These are phyloP conservation scores for Harrya chromipes DNA, from an alignment of 768 basidiomycete species.

Conservation along the genomic window DNA sequence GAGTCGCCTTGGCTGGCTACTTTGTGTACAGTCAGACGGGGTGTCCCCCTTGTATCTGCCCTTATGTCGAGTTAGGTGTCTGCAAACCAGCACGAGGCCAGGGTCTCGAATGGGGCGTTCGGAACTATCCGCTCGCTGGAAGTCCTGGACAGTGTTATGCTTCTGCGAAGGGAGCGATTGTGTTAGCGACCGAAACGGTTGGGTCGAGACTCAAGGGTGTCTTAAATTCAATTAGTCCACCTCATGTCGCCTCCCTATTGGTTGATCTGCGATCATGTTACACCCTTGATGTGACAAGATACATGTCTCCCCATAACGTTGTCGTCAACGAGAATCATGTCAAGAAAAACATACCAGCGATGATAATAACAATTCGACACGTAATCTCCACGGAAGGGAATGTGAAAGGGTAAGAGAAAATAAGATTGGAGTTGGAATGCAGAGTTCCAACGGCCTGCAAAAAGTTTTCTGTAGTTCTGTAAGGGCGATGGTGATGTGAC, in stretches of 20 bases:
- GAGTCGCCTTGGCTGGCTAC: slow-evolving; percentile 2
- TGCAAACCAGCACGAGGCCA: not conserved
- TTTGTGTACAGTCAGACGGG: slow-evolving; percentile 10
- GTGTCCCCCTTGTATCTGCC: slow-evolving; percentile 13
- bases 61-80: not conserved
- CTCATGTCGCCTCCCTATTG: not conserved
- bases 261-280: not conserved
- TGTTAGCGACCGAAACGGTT: too few species aligned
- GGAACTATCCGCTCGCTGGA: too few species aligned
- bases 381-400: slow-evolving; percentile 5
- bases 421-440: slow-evolving; percentile 9
- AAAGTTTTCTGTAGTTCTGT: not conserved
- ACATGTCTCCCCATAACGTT: slow-evolving; percentile 1
- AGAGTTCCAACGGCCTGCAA: slow-evolving; percentile 12
- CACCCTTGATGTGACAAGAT: not conserved
- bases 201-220: not conserved
- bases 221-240: slow-evolving; percentile 13
- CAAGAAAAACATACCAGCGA: slow-evolving; percentile 9
- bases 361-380: slow-evolving; percentile 1
- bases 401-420: not conserved
- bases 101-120: too few species aligned
- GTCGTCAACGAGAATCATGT: slow-evolving; percentile 8
- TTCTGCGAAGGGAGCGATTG: too few species aligned
- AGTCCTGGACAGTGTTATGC: too few species aligned
- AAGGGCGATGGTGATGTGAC: not conserved